Percentiles rank a stretch among this genome's conserved stretches.
phyloP scores from a whole-genome alignment of 1,284 basidiomycete species.

The Anthracocystis panici-leucophaei region DNA sequence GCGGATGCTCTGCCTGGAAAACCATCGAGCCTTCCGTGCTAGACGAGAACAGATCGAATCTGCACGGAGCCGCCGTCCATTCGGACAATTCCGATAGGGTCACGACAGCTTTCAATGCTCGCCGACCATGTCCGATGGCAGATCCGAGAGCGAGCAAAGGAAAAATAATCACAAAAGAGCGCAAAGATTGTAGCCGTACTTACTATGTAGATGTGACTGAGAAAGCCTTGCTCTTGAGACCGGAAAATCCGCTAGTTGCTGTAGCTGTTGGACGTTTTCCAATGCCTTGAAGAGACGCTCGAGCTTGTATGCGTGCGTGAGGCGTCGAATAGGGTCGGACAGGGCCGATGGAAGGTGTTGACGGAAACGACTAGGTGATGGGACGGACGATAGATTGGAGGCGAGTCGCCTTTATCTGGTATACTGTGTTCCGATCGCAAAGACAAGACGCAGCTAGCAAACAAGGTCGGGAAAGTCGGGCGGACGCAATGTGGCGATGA shows the following conservation, averaged over 20 bases:
- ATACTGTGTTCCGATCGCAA: too few species aligned
- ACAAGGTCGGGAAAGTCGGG: slow-evolving; percentile 1
- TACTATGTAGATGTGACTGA: too few species aligned
- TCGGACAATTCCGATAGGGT: too few species aligned
- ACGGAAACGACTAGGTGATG: slow-evolving; percentile 8
- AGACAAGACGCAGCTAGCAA: neutral
- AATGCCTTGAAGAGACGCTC: too few species aligned
- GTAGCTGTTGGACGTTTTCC: too few species aligned
- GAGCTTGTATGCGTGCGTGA: too few species aligned
- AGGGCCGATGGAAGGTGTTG: neutral
- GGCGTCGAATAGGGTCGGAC: neutral
- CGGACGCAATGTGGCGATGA: neutral
- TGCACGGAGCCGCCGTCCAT: neutral
- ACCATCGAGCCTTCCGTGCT: neutral
- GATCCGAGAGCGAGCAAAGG: neutral
- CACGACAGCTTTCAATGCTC: neutral
- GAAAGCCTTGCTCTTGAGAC: too few species aligned
- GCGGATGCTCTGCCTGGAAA: neutral
- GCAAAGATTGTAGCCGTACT: too few species aligned
- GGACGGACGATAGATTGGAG: slow-evolving; percentile 3
- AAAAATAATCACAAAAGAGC: too few species aligned
- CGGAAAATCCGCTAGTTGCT: too few species aligned
- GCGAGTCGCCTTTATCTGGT: neutral
- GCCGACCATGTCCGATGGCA: neutral
- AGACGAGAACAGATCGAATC: neutral